Conservation (phyloP, 1,284 basidiomycete genomes). For the Trichosporon sp. region DNA sequence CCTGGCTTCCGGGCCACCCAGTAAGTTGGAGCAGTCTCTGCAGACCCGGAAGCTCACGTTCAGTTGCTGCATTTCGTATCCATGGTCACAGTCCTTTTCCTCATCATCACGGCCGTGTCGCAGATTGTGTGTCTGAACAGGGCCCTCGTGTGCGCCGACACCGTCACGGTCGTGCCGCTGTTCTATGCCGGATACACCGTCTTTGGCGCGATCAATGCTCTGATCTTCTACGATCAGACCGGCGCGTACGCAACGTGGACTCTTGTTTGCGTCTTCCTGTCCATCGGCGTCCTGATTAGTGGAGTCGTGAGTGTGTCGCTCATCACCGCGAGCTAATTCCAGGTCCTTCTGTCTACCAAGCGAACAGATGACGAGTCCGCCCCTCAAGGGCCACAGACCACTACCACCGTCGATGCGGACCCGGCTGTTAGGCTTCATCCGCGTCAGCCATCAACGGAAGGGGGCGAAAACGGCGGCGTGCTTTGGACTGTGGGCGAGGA, state of each 20-base stretch:
- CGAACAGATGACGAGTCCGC: slow-evolving; percentile 25
- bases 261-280: slow-evolving; percentile 75
- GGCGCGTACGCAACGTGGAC: slow-evolving; percentile 77
- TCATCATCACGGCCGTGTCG: slow-evolving; percentile 69
- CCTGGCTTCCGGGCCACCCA: slow-evolving; percentile 38
- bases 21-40: slow-evolving; percentile 20
- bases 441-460: slow-evolving; percentile 14
- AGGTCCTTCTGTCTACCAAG: slow-evolving; percentile 46
- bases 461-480: slow-evolving; percentile 7
- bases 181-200: slow-evolving; percentile 65
- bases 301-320: slow-evolving; percentile 61
- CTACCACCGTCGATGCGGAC: slow-evolving; percentile 7
- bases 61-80: slow-evolving; percentile 69
- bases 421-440: slow-evolving; percentile 16
- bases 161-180: slow-evolving; percentile 66
- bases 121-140: slow-evolving; percentile 88
- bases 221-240: slow-evolving; percentile 81
- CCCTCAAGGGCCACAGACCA: slow-evolving; percentile 3
- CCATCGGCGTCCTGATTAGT: slow-evolving; percentile 73
- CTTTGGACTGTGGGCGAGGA: slow-evolving; percentile 41
- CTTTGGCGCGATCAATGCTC: slow-evolving; percentile 77
- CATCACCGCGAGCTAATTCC: not conserved
- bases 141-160: slow-evolving; percentile 60
- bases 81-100: slow-evolving; percentile 74
- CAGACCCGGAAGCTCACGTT: not conserved